Percentiles rank a stretch among this genome's conserved stretches.
phyloP scores from a whole-genome alignment of 345 rosid species.

The Garcia nutans region DNA sequence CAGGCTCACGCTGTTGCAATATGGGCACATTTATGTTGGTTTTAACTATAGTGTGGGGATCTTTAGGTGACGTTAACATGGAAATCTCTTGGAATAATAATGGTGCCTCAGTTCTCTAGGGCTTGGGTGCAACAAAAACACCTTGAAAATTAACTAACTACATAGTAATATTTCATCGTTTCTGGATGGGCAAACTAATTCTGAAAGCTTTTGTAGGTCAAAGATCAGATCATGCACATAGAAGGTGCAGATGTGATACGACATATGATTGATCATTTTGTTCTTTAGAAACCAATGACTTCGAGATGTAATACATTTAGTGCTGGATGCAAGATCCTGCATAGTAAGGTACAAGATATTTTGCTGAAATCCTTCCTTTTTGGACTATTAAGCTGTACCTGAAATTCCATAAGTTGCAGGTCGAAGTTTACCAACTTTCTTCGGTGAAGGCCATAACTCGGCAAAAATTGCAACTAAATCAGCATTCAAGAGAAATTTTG shows the following conservation, averaged over 20 bases:
- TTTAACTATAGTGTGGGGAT: not conserved
- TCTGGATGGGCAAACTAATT: not conserved
- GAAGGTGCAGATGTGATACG: conserved; percentile 93
- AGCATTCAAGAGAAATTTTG: conserved; percentile 18
- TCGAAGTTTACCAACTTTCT: conserved; percentile 4
- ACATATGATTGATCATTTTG: conserved; percentile 81
- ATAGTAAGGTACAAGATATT: conserved; percentile 8
- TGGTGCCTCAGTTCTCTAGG: not conserved
- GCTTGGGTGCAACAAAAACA: not conserved
- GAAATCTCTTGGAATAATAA: not conserved
- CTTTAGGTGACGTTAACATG: not conserved
- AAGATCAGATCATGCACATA: conserved; percentile 60
- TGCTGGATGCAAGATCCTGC: conserved; percentile 7
- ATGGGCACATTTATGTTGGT: not conserved
- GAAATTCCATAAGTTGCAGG: conserved; percentile 14
- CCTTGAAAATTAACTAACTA: not conserved
- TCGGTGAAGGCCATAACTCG: not conserved
- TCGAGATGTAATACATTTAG: not conserved
- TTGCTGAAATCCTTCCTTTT: not conserved
- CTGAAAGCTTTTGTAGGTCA: conserved; percentile 51
- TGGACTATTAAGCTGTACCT: not conserved
- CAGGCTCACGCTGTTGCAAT: not conserved
- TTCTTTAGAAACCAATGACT: conserved; percentile 30
- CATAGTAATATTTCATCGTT: not conserved
- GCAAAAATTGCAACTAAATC: not conserved